phyloP scores from a whole-genome alignment of 768 basidiomycete species.

The Agrocybe praecox region DNA sequence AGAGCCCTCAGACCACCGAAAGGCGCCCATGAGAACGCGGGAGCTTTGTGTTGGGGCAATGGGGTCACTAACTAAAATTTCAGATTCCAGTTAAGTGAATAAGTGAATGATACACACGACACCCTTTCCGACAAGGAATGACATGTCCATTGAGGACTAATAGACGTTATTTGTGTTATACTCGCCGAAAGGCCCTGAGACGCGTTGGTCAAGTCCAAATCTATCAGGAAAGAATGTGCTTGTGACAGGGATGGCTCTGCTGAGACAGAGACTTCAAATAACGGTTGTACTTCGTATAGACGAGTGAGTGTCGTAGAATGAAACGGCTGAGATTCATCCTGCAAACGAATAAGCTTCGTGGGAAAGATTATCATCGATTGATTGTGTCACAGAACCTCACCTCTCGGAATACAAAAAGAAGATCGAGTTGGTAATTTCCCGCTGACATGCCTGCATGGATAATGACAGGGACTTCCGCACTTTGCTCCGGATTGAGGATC shows the following conservation, averaged over 20 bases:
- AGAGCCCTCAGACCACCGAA: constrained; percentile 34
- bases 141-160: constrained; percentile 75
- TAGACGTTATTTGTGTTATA: constrained; percentile 58
- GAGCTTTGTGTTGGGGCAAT: constrained; percentile 52
- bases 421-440: constrained; percentile 52
- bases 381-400: constrained; percentile 14
- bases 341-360: constrained; percentile 1
- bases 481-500: constrained; percentile 48
- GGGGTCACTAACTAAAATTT: constrained; percentile 32
- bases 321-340: constrained; percentile 56
- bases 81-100: background rate
- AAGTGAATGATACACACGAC: constrained; percentile 41
- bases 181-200: constrained; percentile 40
- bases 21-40: constrained; percentile 44
- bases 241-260: constrained; percentile 52
- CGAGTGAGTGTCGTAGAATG: constrained; percentile 57
- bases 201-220: constrained; percentile 59
- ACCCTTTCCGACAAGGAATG: constrained; percentile 33
- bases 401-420: constrained; percentile 50
- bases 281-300: constrained; percentile 58
- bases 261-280: constrained; percentile 54
- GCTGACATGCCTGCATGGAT: constrained; percentile 48
- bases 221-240: constrained; percentile 53
- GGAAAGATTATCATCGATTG: background rate
- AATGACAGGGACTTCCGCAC: constrained; percentile 50